Evolutionary conservation across 306 rosid genomes (phyloP).

Genomic region (Adenanthera pavonina): DNA sequence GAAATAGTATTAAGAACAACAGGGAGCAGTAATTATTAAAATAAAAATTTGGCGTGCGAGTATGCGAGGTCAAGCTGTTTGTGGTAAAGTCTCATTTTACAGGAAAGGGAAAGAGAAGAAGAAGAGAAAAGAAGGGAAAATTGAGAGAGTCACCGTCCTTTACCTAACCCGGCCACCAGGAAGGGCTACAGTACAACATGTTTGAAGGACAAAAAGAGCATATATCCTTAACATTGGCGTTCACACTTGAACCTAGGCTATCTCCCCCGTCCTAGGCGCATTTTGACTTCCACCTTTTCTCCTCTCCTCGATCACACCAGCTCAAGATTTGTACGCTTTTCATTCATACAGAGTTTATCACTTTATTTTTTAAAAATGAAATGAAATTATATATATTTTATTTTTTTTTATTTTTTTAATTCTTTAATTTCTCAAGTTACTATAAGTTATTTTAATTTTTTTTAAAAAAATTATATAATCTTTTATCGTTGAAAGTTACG

Average conservation of each 20-base stretch:
- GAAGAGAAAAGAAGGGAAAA: not conserved
- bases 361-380: too few relatives aligned
- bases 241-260: not conserved
- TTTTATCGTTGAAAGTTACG: too few relatives aligned
- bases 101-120: not conserved
- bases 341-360: too few relatives aligned
- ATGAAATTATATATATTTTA: too few relatives aligned
- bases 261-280: not conserved
- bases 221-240: not conserved
- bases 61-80: not conserved
- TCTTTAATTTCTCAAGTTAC: too few relatives aligned
- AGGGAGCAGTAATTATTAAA: too few relatives aligned
- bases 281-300: not conserved
- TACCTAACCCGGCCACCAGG: not conserved
- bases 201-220: not conserved
- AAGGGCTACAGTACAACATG: not conserved
- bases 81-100: not conserved
- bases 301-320: not conserved
- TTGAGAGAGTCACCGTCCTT: not conserved
- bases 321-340: too few relatives aligned
- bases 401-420: too few relatives aligned
- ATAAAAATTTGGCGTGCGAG: not conserved
- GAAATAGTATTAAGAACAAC: too few relatives aligned
- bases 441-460: too few relatives aligned
- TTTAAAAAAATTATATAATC: too few relatives aligned